These are phyloP conservation scores for Fusarium pseudocircinatum DNA, from an alignment of 2,329 filamentous ascomycete genomes.

Conservation along the genomic window DNA sequence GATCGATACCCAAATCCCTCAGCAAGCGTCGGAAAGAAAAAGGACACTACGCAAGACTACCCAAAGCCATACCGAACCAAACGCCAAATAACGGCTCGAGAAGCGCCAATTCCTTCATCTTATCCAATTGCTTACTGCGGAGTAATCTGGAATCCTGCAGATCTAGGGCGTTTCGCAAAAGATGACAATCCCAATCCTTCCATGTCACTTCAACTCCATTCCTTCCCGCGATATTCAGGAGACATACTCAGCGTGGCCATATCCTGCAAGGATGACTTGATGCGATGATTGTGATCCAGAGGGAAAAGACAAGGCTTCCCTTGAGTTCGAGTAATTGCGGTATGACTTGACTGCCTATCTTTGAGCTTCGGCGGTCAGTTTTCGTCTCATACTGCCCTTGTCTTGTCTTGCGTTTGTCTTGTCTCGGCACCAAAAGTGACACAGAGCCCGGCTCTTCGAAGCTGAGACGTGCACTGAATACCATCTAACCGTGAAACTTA, in stretches of 20 bases:
- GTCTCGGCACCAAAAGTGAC: slow-evolving; percentile 8
- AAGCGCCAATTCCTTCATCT: background rate
- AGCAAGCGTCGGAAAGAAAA: background rate
- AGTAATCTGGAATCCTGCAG: background rate
- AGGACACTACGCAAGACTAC: background rate
- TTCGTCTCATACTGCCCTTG: slow-evolving; percentile 8
- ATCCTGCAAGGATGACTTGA: background rate
- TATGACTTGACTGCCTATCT: background rate
- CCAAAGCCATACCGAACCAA: background rate
- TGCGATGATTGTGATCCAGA: too few species aligned
- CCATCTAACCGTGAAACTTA: background rate
- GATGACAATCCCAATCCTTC: slow-evolving; percentile 1
- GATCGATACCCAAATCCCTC: background rate
- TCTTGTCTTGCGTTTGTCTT: slow-evolving; percentile 7
- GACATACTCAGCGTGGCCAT: background rate
- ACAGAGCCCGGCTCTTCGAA: background rate
- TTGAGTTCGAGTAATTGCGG: background rate
- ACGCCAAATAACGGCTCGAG: background rate
- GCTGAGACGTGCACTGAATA: background rate
- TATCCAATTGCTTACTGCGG: background rate
- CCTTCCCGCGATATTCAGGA: slow-evolving; percentile 19
- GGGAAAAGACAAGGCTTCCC: background rate
- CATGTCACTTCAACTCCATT: background rate
- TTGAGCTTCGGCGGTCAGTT: slow-evolving; percentile 2
- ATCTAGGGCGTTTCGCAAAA: background rate